Evolutionary conservation across 2,329 filamentous ascomycete genomes (phyloP), one percentile per base, ranked within the genome.

Genomic region (Mariannaea elegans): DNA sequence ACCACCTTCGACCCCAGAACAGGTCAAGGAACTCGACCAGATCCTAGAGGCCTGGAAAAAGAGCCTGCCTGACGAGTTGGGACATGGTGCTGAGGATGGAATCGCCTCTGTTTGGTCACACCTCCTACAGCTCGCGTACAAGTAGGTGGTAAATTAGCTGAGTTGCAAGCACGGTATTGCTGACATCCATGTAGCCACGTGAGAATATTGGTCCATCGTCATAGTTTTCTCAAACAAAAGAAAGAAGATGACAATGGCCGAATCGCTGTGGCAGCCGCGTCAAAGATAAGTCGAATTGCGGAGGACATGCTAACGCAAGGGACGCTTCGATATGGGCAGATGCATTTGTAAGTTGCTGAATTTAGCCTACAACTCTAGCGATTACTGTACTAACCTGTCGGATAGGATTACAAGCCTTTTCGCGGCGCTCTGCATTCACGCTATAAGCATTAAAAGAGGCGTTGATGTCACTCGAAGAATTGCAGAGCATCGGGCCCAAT

Each of bases 381-480:
- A 4, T 16, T 32, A 23, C 52, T 53, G 21, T 62, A 14, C 32
- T 36, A 10, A 36, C 32, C 32, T n/a, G 5, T 18, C 2, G 14
- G 4, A 7, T 14, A 76, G 73, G 16, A 77, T 77, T 9, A 77
- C 76, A 7, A 75, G 71, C 48, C 66, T 77, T 16, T 77, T 77
- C 38, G 74, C 74, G 3, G 75, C 76, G 3, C 66, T 77, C 1
- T 78, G 76, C 49, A 77, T 77, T 13, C 75, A 78, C 56, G 73
- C 71, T 56, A 74, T 78, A 51, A 72, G 69, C 53, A 73, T 78
- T 50, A 69, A 74, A 16, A 71, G 73, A 39, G 72, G 71, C 19
- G 68, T 64, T 7, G 75, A 73, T 21, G 71, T 77, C 12, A 65
- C 72, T 7, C 69, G 73, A 21, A 65, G 74, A 3, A 73, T 78